These are phyloP conservation scores for Colletotrichum euphorbiae DNA, from an alignment of 2,329 filamentous ascomycete genomes.

Conservation along the genomic window DNA sequence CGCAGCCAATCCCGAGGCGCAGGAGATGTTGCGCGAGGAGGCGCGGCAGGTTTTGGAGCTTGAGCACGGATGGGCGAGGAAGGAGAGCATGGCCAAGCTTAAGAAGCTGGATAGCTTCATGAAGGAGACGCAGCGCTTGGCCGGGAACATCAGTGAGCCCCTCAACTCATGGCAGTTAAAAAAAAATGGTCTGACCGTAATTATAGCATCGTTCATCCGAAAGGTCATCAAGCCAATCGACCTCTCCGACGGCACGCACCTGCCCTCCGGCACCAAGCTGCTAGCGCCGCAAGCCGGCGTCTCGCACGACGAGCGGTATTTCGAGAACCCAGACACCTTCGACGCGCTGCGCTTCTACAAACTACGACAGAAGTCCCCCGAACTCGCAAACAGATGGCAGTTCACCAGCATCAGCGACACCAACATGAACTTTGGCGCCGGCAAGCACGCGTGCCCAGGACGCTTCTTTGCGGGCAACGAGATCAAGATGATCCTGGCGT, in stretches of 20 bases:
- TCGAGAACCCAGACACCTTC: conserved; percentile 55
- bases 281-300: conserved; percentile 56
- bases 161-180: neutral
- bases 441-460: conserved; percentile 61
- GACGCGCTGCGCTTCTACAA: conserved; percentile 63
- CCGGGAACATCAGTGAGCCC: conserved; percentile 57
- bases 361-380: conserved; percentile 52
- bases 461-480: conserved; percentile 61
- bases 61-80: conserved; percentile 55
- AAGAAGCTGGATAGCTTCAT: conserved; percentile 63
- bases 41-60: conserved; percentile 55
- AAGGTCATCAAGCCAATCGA: conserved; percentile 59
- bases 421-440: conserved; percentile 60
- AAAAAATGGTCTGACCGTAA: conserved; percentile 38
- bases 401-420: conserved; percentile 56
- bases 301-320: conserved; percentile 55
- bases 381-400: conserved; percentile 55
- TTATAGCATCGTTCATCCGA: conserved; percentile 57
- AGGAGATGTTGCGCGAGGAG: conserved; percentile 62
- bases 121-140: conserved; percentile 56
- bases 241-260: conserved; percentile 57
- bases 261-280: conserved; percentile 57
- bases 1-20: conserved; percentile 58
- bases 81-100: conserved; percentile 57
- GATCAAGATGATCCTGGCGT: conserved; percentile 58